Conservation (phyloP, 306 rosid genomes). For the Cyclanthera cordifolia region DNA sequence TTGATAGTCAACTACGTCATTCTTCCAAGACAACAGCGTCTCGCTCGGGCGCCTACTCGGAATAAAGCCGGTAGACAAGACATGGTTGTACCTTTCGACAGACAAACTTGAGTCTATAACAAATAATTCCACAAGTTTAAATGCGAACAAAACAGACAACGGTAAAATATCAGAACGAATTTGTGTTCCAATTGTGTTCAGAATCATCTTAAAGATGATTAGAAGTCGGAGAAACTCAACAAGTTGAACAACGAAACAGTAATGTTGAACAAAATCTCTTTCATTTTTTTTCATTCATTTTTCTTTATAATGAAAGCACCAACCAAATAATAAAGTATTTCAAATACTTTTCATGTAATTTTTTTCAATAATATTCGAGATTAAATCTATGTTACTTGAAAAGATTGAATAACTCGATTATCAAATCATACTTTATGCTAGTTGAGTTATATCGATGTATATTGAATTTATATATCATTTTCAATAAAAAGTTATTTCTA, state of each 20-base stretch:
- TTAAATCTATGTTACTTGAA: no score
- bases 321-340: no score
- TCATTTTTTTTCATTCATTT: no score
- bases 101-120: slow-evolving; percentile 3
- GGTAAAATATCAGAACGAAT: background rate
- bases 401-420: no score
- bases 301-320: no score
- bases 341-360: no score
- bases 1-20: slow-evolving; percentile 63
- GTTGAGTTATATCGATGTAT: no score
- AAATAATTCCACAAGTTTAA: background rate
- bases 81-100: slow-evolving; percentile 29
- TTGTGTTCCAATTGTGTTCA: background rate
- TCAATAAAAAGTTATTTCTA: no score
- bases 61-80: slow-evolving; percentile 32
- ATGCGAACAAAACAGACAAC: background rate
- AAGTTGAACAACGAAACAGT: background rate
- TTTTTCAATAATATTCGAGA: no score
- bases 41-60: slow-evolving; percentile 70
- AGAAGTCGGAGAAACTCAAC: background rate
- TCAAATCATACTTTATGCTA: no score
- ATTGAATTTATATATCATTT: no score
- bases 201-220: background rate
- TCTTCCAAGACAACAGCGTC: slow-evolving; percentile 64
- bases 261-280: no score